Conservation (phyloP, 139 green algal species). For the Chlamydomonas incerta region DNA sequence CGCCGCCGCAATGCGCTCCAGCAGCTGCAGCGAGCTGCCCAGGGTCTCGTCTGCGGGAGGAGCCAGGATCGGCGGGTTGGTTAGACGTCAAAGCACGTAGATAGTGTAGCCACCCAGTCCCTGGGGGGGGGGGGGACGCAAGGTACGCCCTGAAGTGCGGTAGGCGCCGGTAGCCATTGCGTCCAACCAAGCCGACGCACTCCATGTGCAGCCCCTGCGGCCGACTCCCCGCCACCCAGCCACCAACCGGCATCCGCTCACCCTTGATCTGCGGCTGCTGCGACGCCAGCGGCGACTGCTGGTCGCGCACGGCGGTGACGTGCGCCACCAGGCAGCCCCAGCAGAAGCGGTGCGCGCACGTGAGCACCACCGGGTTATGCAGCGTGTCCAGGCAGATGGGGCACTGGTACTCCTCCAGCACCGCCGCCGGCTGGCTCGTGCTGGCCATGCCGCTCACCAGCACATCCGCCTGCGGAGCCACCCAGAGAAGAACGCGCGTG, state of each 20-base stretch:
- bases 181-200: no score
- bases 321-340: slow-evolving; percentile 84
- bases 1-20: slow-evolving; percentile 38
- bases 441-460: slow-evolving; percentile 39
- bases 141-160: no score
- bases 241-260: no score
- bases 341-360: slow-evolving; percentile 89
- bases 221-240: no score
- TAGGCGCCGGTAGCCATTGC: no score
- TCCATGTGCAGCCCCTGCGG: not conserved
- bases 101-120: no score
- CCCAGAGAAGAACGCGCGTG: no score
- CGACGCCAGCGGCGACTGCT: slow-evolving; percentile 2
- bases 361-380: slow-evolving; percentile 86
- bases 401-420: slow-evolving; percentile 66
- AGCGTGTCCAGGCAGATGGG: slow-evolving; percentile 84
- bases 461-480: slow-evolving; percentile 77
- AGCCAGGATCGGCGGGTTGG: no score
- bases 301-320: slow-evolving; percentile 46
- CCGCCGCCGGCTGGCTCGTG: slow-evolving; percentile 3
- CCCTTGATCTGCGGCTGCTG: not conserved
- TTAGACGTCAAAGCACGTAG: no score
- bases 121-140: no score
- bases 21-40: not conserved
- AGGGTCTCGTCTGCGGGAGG: not conserved